A percentile compares a stretch with the other conserved stretches of the same genome.
Conservation (phyloP, 495 filamentous ascomycete species). For the Immersiella caudata region DNA sequence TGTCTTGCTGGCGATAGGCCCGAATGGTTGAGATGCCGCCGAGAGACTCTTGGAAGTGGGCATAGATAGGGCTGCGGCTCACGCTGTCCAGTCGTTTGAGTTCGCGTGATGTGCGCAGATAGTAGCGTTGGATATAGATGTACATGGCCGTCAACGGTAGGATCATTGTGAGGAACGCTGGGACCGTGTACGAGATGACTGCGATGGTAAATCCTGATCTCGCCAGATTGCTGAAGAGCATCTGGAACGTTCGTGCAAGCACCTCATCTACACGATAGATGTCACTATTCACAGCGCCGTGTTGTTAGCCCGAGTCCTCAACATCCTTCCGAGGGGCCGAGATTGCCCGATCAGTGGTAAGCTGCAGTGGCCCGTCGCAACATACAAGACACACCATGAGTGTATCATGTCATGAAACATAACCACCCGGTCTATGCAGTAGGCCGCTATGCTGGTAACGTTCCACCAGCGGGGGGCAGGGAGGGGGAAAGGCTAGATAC, state of each 20-base stretch:
- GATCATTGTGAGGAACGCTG: conserved; percentile 77
- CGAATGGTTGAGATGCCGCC: conserved; percentile 96
- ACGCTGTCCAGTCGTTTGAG: conserved; percentile 95
- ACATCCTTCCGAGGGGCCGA: conserved; percentile 5
- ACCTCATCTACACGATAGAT: conserved; percentile 97
- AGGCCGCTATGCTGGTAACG: conserved; percentile 22
- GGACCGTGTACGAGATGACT: conserved; percentile 81
- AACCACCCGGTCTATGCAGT: conserved; percentile 28
- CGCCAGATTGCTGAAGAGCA: conserved; percentile 89
- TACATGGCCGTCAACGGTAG: conserved; percentile 82
- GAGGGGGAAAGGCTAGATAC: conserved; percentile 9
- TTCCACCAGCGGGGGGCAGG: conserved; percentile 20
- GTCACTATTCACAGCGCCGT: conserved; percentile 60
- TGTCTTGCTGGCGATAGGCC: conserved; percentile 83
- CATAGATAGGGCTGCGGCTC: conserved; percentile 92
- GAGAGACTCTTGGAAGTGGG: conserved; percentile 97
- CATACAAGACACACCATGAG: conserved; percentile 21
- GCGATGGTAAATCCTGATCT: conserved; percentile 82
- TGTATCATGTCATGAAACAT: conserved; percentile 17
- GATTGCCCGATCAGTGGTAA: conserved; percentile 20
- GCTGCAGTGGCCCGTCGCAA: conserved; percentile 23
- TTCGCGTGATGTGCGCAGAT: conserved; percentile 93
- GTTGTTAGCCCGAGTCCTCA: conserved; percentile 35
- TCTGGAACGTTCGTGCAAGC: conserved; percentile 87
- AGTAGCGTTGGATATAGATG: conserved; percentile 94